A percentile compares a stretch with the other conserved stretches of the same genome.
These are phyloP conservation scores for Lichtheimia hyalospora DNA, from an alignment of 371 early-diverging fungal species.

Conservation along the genomic window DNA sequence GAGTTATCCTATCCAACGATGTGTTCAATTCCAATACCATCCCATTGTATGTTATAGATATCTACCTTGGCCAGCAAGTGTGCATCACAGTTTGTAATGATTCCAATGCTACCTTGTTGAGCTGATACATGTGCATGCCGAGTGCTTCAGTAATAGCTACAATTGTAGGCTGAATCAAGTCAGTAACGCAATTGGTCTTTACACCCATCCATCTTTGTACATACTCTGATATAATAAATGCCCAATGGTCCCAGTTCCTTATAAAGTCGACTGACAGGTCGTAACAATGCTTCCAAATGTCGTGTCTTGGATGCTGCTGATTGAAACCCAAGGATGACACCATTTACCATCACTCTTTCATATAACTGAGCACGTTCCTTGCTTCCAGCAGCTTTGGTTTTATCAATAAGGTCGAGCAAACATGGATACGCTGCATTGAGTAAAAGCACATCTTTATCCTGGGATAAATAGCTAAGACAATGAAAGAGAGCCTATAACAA, in stretches of 20 bases:
- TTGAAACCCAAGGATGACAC: constrained; percentile 24
- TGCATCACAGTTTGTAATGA: constrained; percentile 23
- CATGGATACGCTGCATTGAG: constrained; percentile 33
- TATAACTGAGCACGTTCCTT: constrained; percentile 18
- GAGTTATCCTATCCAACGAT: constrained; percentile 15
- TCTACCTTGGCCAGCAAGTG: constrained; percentile 42
- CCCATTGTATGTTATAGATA: neutral
- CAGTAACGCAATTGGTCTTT: neutral
- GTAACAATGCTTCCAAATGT: constrained; percentile 19
- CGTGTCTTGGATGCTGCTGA: constrained; percentile 25
- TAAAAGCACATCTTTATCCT: constrained; percentile 24
- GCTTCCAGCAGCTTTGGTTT: constrained; percentile 8
- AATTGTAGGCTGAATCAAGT: constrained; percentile 10
- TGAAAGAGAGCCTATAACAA: constrained; percentile 30
- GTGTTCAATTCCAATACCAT: neutral
- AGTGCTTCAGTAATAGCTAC: constrained; percentile 13
- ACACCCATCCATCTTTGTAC: neutral
- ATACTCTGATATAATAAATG: constrained; percentile 34
- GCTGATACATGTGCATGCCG: neutral
- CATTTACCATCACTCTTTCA: constrained; percentile 33
- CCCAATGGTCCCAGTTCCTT: constrained; percentile 21
- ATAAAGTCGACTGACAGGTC: constrained; percentile 19
- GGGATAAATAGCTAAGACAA: constrained; percentile 32
- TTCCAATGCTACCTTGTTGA: constrained; percentile 17
- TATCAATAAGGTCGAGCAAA: constrained; percentile 26